Evolutionary conservation across 495 filamentous ascomycete genomes (phyloP), one percentile per base, ranked within the genome.

Genomic region (Lepraria neglecta): DNA sequence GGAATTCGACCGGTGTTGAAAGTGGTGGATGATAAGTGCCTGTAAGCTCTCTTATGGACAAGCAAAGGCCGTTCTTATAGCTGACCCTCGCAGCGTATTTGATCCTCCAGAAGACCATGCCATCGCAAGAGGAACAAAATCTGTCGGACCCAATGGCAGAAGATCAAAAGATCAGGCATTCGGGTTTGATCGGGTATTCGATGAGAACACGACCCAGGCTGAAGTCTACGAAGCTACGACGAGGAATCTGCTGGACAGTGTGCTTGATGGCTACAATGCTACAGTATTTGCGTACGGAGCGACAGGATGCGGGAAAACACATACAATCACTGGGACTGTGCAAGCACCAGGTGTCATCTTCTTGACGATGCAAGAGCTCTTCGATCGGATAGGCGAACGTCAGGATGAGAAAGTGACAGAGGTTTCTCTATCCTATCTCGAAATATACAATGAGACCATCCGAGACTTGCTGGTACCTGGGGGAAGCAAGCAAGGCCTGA

Each of bases 391-490:
- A 62, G 75, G 80, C n/a, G 95, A 97, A 44, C 75, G 88, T 44
- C 85, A 84, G 44, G 82, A 84, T 55, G 91, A 97, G 61, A 97
- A 97, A 69, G 78, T 85, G 17, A 92, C 91, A 19, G 91, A 97
- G 68, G 73, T 99, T 40, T 90, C 91, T 0, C 84, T 99, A 12
- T 97, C 92, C 0, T 99, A 97, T 72, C 82, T 99, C 17, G 94
- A 99, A 70, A 99, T 99, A 51, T 99, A 99, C 78, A 99, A 99
- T 70, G 94, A 99, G 73, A 97, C 92, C 0, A 99, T 99, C 63
- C 88, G 94, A 45, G 94, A 99, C 73, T 75, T 99, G 66, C 81
- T 99, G 12, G 86, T 95, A 21, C 87, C 89, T 5, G 88, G 89
- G 30, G 89, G 87, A 38, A 88, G 86, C 71, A 97, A 96, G 72